These are phyloP conservation scores for Anisodus tanguticus DNA, from an alignment of 257 asterid species.

Conservation along the genomic window DNA sequence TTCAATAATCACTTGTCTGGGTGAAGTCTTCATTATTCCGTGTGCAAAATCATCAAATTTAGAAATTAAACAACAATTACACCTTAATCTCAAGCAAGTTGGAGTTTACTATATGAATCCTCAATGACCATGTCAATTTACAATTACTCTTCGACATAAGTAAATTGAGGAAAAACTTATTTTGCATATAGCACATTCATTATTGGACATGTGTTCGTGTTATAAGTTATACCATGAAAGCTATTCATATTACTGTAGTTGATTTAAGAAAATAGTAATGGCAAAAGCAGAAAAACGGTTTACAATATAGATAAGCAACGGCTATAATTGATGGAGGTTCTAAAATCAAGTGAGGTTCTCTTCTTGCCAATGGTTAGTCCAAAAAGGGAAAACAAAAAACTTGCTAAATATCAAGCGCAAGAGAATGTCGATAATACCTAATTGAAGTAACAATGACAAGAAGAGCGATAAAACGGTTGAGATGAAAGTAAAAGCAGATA, in stretches of 20 bases:
- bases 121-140: too few relatives aligned
- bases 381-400: not conserved
- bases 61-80: too few relatives aligned
- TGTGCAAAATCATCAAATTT: too few relatives aligned
- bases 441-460: conserved; percentile 50
- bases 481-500: too few relatives aligned
- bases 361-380: not conserved
- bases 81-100: too few relatives aligned
- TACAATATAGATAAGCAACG: not conserved
- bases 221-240: not conserved
- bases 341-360: not conserved
- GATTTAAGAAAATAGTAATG: not conserved
- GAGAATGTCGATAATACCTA: conserved; percentile 35
- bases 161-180: not conserved
- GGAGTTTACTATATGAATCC: too few relatives aligned
- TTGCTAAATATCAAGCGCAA: not conserved
- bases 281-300: not conserved
- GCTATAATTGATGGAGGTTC: not conserved
- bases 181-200: too few relatives aligned
- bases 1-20: not conserved
- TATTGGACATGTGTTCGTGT: too few relatives aligned
- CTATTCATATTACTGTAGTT: not conserved
- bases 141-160: too few relatives aligned
- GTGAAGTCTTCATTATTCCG: not conserved
- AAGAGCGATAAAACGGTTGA: too few relatives aligned